Evolutionary conservation across 352 stramenopile genomes (phyloP), one percentile per base, ranked within the genome.

Genomic region (Phytophthora cactorum): DNA sequence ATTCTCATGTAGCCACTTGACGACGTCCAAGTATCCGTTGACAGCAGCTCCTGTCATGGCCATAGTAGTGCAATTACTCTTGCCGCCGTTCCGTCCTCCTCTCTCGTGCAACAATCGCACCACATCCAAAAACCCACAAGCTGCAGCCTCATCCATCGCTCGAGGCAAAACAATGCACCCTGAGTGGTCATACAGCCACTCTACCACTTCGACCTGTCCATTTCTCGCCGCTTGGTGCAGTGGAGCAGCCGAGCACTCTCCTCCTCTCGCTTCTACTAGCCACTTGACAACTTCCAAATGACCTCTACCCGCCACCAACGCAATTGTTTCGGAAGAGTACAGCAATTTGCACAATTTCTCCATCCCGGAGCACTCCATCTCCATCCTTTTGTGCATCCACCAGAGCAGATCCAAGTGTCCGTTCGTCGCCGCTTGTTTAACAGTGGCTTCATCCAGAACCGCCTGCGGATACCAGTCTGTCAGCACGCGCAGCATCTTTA

Each of bases 131-230:
- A 72, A 53, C 12, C 68, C 68, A 39, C 57, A 54, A 9, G 54
- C 47, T 32, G 68, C 63, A 59, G 68, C 68, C 57, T 75, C 68
- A 39, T 72, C 57, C 63, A 75, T 69, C 25, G 67, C 62, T n/a
- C 61, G 63, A 25, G 56, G 57, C 7, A 72, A 43, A 22, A 68
- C 59, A 27, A 68, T 65, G 34, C 63, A 72, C 31, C 58, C 54
- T 1, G 68, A 69, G 29, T 75, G 17, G 2, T 60, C 39, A 43
- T 60, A 68, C 27, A 75, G 28, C 63, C 56, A 72, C 52, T 60
- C 12, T 22, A 72, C 63, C 22, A 69, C 47, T 15, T 66, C 27
- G 32, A 75, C 8, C 17, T 52, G 39, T 1, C 68, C 68, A 46
- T 34, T 36, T 4, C 63, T 69, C 5, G 63, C 68, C 5, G 63